Percentiles rank a stretch among this genome's conserved stretches.
Evolutionary conservation across 768 basidiomycete genomes (phyloP).

Genomic region (Collybia sp.): DNA sequence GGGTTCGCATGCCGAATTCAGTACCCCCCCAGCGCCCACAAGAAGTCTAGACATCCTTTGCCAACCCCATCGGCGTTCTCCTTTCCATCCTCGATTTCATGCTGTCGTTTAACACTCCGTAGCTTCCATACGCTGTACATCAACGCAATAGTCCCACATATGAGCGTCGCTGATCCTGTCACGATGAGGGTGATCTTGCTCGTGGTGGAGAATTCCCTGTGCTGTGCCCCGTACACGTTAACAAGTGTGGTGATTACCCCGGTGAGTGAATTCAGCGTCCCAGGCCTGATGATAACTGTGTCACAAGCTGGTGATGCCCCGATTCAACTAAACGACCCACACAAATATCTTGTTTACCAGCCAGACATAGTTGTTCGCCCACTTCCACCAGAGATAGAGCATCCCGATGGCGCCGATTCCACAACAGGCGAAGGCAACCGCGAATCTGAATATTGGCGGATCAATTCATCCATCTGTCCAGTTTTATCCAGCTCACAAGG

Average conservation of each 20-base stretch:
- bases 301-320: background rate
- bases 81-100: conserved; percentile 34
- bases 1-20: too few species aligned
- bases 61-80: conserved; percentile 39
- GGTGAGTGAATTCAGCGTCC: conserved; percentile 50
- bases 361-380: conserved; percentile 58
- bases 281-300: conserved; percentile 36
- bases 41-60: conserved; percentile 21
- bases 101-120: conserved; percentile 35
- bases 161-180: conserved; percentile 30
- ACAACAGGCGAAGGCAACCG: conserved; percentile 52
- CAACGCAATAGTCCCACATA: conserved; percentile 34
- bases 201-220: conserved; percentile 36
- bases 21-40: too few species aligned
- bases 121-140: conserved; percentile 43
- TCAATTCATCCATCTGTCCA: background rate
- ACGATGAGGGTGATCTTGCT: conserved; percentile 44
- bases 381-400: conserved; percentile 57
- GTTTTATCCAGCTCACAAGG: conserved; percentile 29
- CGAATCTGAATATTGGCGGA: conserved; percentile 29
- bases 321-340: conserved; percentile 24
- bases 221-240: conserved; percentile 45
- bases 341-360: conserved; percentile 50
- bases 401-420: conserved; percentile 49
- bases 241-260: conserved; percentile 54